Evolutionary conservation across 2,329 filamentous ascomycete species (phyloP).

Genomic region (Arthrocladium fulminans): DNA sequence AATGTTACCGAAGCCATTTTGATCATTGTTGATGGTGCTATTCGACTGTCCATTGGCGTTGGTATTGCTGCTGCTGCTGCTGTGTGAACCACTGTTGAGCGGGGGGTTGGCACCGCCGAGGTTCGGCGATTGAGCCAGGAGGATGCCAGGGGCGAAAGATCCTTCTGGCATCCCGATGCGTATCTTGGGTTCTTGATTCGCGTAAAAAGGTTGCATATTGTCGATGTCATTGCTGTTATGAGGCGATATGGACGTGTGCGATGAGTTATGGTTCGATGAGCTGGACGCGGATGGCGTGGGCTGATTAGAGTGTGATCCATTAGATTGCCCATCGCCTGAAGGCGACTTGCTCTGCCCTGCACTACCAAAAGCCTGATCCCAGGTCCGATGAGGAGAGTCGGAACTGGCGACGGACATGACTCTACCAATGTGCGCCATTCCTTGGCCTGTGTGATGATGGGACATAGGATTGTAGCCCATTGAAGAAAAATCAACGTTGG

Average conservation of each 20-base stretch:
- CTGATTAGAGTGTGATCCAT: slow-evolving; percentile 16
- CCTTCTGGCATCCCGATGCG: neutral
- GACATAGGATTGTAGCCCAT: slow-evolving; percentile 9
- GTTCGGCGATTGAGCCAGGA: neutral
- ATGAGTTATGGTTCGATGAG: slow-evolving; percentile 14
- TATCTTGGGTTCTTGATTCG: neutral
- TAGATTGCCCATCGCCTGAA: neutral
- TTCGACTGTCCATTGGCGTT: neutral
- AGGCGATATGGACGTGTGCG: slow-evolving; percentile 17
- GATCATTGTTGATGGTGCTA: neutral
- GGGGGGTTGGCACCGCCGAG: neutral
- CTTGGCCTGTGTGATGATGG: neutral
- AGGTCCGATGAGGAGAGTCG: slow-evolving; percentile 5
- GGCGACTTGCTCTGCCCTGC: neutral
- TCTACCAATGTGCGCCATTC: slow-evolving; percentile 4
- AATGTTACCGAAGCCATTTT: slow-evolving; percentile 4
- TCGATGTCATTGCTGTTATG: neutral
- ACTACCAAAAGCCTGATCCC: neutral
- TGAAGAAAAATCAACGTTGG: slow-evolving; percentile 10
- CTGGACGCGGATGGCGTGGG: slow-evolving; percentile 15
- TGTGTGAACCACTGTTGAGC: slow-evolving; percentile 6
- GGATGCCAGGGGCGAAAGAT: neutral
- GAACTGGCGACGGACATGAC: slow-evolving; percentile 12
- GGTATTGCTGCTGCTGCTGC: slow-evolving; percentile 6
- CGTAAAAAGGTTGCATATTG: slow-evolving; percentile 5